Conservation (phyloP, 2,329 filamentous ascomycete genomes). For the Rachicladosporium sp. region DNA sequence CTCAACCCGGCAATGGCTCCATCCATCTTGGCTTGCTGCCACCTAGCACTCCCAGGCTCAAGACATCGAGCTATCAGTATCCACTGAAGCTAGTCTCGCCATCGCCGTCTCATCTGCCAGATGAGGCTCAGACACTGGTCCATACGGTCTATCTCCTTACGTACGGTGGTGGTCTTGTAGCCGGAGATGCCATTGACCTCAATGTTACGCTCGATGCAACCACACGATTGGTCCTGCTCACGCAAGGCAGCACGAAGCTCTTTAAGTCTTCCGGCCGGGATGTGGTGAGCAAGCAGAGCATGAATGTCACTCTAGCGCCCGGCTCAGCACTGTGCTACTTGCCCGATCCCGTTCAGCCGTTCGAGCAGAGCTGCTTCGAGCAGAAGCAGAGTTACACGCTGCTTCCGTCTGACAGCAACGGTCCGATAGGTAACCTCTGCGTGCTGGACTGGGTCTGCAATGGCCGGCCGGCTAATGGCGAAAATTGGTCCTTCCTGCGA, state of each 20-base stretch:
- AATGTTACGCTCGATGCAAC: slow-evolving; percentile 50
- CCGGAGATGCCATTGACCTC: slow-evolving; percentile 70
- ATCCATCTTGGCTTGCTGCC: slow-evolving; percentile 65
- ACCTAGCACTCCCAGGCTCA: slow-evolving; percentile 56
- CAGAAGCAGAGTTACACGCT: slow-evolving; percentile 66
- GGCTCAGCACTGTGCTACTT: slow-evolving; percentile 50
- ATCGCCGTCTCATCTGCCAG: slow-evolving; percentile 42
- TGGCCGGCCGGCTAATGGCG: slow-evolving; percentile 70
- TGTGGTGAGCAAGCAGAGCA: slow-evolving; percentile 22
- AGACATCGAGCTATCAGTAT: slow-evolving; percentile 76
- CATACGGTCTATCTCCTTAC: slow-evolving; percentile 77
- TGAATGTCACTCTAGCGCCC: slow-evolving; percentile 36
- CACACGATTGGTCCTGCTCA: slow-evolving; percentile 51
- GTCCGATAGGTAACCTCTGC: slow-evolving; percentile 45
- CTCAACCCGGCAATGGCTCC: slow-evolving; percentile 63
- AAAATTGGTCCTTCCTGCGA: slow-evolving; percentile 70
- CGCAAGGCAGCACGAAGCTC: slow-evolving; percentile 81
- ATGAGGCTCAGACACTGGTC: slow-evolving; percentile 41
- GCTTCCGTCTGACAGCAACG: slow-evolving; percentile 4
- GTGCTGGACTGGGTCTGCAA: slow-evolving; percentile 91
- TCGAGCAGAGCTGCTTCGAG: slow-evolving; percentile 68
- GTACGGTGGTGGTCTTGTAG: slow-evolving; percentile 87
- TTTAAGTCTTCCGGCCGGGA: slow-evolving; percentile 60
- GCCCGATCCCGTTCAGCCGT: slow-evolving; percentile 89
- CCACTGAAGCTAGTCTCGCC: slow-evolving; percentile 88